Evolutionary conservation across 306 rosid species (phyloP), one percentile per base, ranked within the genome.

Genomic region (Cyamopsis tetragonoloba): DNA sequence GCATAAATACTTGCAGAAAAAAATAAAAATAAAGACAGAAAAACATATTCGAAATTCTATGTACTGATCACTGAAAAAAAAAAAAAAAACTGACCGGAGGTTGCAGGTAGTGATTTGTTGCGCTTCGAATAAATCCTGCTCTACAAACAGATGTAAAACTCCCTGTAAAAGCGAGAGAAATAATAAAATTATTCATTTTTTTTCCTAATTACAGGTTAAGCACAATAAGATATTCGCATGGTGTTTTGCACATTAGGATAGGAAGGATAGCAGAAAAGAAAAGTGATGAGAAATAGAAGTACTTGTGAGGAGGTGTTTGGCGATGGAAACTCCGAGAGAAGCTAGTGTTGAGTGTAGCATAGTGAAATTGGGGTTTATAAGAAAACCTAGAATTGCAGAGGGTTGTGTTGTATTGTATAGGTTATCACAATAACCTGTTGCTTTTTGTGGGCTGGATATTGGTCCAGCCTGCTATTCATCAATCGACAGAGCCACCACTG

Each of bases 81-180:
- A 23, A 3, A 0, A 31, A 20, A 14, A 0, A 1, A 80, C 85
- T 47, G 57, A 81, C 86, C 80, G 17, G 48, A 28, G 58, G 38
- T 68, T 73, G 80, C n/a, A 27, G 46, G 48, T 20, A 17, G 6
- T 11, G 34, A 34, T 47, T 64, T 13, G 4, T 62, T 9, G 27
- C 11, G 42, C 55, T 64, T 43, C 4, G 78, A 70, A 26, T 22
- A 48, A 7, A 74, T 31, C 77, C 66, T 26, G 20, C 32, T 31
- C 62, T 50, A 37, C 37, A 70, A 18, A 56, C 6, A 14, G 80
- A 57, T 22, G 71, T 26, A 65, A 19, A 73, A 12, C 44, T 43
- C 41, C 75, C 86, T 81, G 78, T 10, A 19, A 77, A 81, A 12
- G 5, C 18, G 51, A 46, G 68, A n/a, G n/a, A n/a, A n/a, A n/a